Evolutionary conservation across 1,139 yeast species (phyloP).

Genomic region (Candida frijolesensis): DNA sequence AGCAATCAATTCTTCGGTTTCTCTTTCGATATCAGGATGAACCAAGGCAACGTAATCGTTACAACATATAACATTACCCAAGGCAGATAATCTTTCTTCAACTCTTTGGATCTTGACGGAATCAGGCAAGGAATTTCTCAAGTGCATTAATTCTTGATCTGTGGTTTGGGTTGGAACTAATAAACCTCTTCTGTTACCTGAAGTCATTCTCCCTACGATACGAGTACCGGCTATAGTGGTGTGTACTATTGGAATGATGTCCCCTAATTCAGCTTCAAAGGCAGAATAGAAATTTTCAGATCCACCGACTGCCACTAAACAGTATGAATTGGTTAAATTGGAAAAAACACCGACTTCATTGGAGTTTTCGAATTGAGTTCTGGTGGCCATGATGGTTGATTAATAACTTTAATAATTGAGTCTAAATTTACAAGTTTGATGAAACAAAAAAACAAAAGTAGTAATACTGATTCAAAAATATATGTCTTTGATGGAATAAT

Average conservation of each 20-base stretch:
- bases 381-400: slow-evolving; percentile 39
- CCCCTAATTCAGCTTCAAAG: slow-evolving; percentile 96
- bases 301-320: slow-evolving; percentile 96
- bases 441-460: not conserved
- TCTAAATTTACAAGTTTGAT: not conserved
- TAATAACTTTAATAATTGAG: not conserved
- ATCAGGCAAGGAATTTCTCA: slow-evolving; percentile 97
- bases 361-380: slow-evolving; percentile 88
- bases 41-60: slow-evolving; percentile 98
- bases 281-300: slow-evolving; percentile 98
- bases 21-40: slow-evolving; percentile 98
- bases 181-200: slow-evolving; percentile 97
- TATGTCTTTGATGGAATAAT: not conserved
- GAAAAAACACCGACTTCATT: slow-evolving; percentile 98
- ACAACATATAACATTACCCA: slow-evolving; percentile 98
- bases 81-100: slow-evolving; percentile 94
- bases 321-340: slow-evolving; percentile 93
- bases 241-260: slow-evolving; percentile 93
- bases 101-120: slow-evolving; percentile 94
- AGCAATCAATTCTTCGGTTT: slow-evolving; percentile 97
- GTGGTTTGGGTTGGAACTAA: slow-evolving; percentile 97
- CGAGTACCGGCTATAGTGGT: slow-evolving; percentile 98
- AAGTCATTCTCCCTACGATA: slow-evolving; percentile 97
- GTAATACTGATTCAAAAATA: not conserved
- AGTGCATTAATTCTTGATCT: slow-evolving; percentile 98